Conservation (phyloP, 148 eudicot species). For the Camellia sinensis region DNA sequence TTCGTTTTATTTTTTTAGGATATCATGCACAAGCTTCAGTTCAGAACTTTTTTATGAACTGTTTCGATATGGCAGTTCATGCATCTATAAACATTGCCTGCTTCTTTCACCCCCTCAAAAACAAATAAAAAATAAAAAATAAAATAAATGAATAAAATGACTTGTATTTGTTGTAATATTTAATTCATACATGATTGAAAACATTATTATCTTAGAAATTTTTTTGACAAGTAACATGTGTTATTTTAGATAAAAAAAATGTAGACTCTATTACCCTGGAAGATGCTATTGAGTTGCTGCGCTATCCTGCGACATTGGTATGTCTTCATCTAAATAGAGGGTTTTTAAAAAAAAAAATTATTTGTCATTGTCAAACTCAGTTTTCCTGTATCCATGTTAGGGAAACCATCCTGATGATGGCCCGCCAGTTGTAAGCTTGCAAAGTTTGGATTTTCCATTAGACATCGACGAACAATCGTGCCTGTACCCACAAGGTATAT, state of each 20-base stretch:
- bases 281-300: slow-evolving; percentile 66
- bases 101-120: too few species aligned
- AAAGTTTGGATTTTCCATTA: slow-evolving; percentile 59
- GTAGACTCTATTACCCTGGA: slow-evolving; percentile 56
- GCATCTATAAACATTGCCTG: neutral
- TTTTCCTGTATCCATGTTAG: slow-evolving; percentile 33
- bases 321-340: slow-evolving; percentile 8
- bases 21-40: too few species aligned
- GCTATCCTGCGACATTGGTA: slow-evolving; percentile 82
- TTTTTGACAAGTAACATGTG: too few species aligned
- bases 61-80: neutral
- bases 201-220: neutral
- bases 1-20: too few species aligned
- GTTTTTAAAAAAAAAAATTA: neutral
- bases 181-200: neutral
- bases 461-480: slow-evolving; percentile 57
- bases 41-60: neutral
- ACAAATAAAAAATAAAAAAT: too few species aligned
- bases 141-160: too few species aligned
- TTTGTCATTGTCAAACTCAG: slow-evolving; percentile 2
- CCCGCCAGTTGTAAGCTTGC: slow-evolving; percentile 63
- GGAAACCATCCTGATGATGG: slow-evolving; percentile 79
- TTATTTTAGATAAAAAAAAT: slow-evolving; percentile 52
- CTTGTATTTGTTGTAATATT: neutral
- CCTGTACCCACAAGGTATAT: slow-evolving; percentile 75